Evolutionary conservation across 495 filamentous ascomycete species (phyloP), one percentile per base, ranked within the genome.

Genomic region (Lophium mytilinum): DNA sequence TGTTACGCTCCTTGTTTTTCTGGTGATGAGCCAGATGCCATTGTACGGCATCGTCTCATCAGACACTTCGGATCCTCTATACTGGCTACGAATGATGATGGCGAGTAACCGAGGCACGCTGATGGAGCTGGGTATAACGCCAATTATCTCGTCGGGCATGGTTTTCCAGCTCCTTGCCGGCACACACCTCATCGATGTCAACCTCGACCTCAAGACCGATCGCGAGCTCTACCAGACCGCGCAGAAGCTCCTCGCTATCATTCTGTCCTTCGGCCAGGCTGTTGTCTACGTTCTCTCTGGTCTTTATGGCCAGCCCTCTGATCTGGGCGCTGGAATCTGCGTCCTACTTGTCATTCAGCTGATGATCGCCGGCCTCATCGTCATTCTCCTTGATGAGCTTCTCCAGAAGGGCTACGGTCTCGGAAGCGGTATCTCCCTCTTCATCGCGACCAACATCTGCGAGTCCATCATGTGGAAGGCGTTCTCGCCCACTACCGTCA

Each of bases 11-110:
- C 76, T 96, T 68, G 94, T 96, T 77, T 98, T 97, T 83, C 79
- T 98, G 86, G 92, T 99, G 71, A 99, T 99, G 94, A 95, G 88
- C 76, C 93, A 99, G 76, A 97, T 99, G 93, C 94, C 94, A 53
- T 63, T 70, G 46, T 71, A 69, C 61, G 65, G 68, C 57, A 72
- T 73, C 58, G 68, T 71, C 56, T 73, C 92, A 53, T 96, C 92
- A 60, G 93, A 98, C 76, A 72, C 58, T 17, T 71, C 72, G 46
- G 94, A 99, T 78, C 94, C 94, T 60, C 78, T 99, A 68, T 99
- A 97, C 84, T 99, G 94, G 94, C 82, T 99, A 66, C 86, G 94
- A 70, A 97, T 97, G 92, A 95, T 98, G 90, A 76, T 97, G 80
- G 94, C 94, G 68, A 94, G 88, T 87, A 99, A 99, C 72, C 82